phyloP scores from a whole-genome alignment of 805 yeast species.

The Clavispora phyllophila region DNA sequence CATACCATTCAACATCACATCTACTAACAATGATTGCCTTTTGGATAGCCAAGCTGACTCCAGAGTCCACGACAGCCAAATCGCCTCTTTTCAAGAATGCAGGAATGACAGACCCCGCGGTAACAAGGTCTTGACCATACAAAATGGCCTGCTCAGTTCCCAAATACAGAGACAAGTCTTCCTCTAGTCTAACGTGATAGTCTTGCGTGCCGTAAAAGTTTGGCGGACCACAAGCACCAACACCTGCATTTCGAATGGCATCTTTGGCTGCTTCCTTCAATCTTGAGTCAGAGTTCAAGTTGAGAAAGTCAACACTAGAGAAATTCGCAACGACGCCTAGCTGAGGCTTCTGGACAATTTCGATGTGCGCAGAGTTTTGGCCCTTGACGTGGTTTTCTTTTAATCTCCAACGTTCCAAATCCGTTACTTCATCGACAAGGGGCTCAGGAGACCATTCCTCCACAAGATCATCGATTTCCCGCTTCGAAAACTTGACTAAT shows the following conservation, averaged over 20 bases:
- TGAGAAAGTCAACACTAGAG: constrained; percentile 67
- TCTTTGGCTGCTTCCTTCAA: constrained; percentile 51
- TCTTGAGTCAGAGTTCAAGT: constrained; percentile 45
- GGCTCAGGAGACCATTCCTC: constrained; percentile 94
- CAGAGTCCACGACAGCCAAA: constrained; percentile 79
- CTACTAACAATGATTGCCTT: constrained; percentile 85
- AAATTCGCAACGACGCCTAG: constrained; percentile 51
- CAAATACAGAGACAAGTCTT: constrained; percentile 67
- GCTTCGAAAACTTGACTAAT: constrained; percentile 51
- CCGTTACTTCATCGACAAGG: constrained; percentile 51
- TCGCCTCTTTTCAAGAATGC: constrained; percentile 96
- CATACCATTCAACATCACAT: constrained; percentile 75
- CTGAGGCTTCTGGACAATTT: constrained; percentile 22
- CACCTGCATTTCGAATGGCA: constrained; percentile 70
- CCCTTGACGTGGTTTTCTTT: constrained; percentile 58
- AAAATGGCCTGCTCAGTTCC: constrained; percentile 75
- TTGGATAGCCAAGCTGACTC: constrained; percentile 70
- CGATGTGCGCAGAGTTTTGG: constrained; percentile 40
- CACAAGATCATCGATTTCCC: constrained; percentile 76
- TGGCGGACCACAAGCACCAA: constrained; percentile 98
- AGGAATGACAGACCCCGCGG: constrained; percentile 84
- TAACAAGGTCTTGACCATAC: constrained; percentile 89
- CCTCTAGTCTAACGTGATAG: constrained; percentile 76
- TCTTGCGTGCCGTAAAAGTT: constrained; percentile 96
- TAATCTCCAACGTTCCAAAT: constrained; percentile 57